phyloP scores from a whole-genome alignment of 176 grass and related monocot genomes.

The Cenchrus purpureus region DNA sequence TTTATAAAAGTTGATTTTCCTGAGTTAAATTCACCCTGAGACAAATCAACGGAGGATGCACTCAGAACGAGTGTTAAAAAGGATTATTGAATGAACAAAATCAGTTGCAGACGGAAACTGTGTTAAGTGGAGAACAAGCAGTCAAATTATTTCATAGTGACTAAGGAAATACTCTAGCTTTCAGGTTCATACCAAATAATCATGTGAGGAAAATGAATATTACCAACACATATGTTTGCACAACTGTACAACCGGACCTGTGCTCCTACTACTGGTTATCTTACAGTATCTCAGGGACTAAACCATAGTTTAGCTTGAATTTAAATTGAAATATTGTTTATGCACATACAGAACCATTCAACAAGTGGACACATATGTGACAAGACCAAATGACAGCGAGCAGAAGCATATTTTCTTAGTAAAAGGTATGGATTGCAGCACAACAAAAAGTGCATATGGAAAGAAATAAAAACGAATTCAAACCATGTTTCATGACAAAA shows the following conservation, averaged over 20 bases:
- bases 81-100: background rate
- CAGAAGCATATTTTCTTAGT: conserved; percentile 21
- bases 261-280: conserved; percentile 20
- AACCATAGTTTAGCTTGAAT: background rate
- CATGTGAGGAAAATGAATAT: conserved; percentile 8
- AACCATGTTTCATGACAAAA: conserved; percentile 18
- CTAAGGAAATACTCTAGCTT: conserved; percentile 10
- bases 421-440: background rate
- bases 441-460: background rate
- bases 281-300: background rate
- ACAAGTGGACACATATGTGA: background rate
- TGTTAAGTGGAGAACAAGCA: conserved; percentile 5
- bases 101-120: conserved; percentile 12
- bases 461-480: background rate
- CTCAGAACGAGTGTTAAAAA: conserved; percentile 15
- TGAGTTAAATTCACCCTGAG: conserved; percentile 97
- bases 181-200: conserved; percentile 23
- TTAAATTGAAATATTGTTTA: conserved; percentile 22
- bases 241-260: conserved; percentile 9
- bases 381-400: conserved; percentile 18
- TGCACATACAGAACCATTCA: conserved; percentile 26
- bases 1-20: conserved; percentile 99
- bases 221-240: background rate
- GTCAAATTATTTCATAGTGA: background rate
- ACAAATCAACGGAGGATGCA: conserved; percentile 21